phyloP scores from a whole-genome alignment of 202 grass and related monocot species.

The Eragrostis tef region DNA sequence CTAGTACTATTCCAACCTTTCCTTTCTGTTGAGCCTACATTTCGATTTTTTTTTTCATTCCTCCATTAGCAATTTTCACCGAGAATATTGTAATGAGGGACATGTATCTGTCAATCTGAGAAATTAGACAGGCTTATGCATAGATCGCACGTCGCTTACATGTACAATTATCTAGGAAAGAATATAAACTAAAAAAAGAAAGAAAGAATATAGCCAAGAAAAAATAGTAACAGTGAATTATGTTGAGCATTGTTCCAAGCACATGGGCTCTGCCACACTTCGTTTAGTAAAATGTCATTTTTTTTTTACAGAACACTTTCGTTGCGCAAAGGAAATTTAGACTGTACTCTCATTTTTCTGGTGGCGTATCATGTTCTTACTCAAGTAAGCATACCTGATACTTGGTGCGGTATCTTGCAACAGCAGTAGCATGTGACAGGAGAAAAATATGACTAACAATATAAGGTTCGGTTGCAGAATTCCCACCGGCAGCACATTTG shows the following conservation, averaged over 20 bases:
- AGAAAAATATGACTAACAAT: constrained; percentile 72
- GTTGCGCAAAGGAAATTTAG: no score
- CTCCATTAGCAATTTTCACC: neutral
- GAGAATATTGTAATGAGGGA: constrained; percentile 9
- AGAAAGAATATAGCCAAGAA: no score
- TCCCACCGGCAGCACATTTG: constrained; percentile 58
- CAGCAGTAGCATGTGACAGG: constrained; percentile 72
- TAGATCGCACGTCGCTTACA: no score
- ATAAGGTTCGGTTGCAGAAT: constrained; percentile 77
- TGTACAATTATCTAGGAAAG: no score
- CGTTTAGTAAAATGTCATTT: no score
- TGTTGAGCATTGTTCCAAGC: no score
- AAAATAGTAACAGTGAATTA: no score
- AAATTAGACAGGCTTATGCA: neutral
- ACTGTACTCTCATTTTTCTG: no score
- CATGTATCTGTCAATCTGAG: neutral
- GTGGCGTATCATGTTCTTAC: no score
- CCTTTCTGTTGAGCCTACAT: constrained; percentile 67
- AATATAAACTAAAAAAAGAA: neutral
- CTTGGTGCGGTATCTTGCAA: constrained; percentile 68
- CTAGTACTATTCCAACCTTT: constrained; percentile 77
- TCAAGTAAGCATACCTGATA: constrained; percentile 59
- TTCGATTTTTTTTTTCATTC: constrained; percentile 18
- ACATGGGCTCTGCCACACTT: no score
- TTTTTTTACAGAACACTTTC: no score